These are phyloP conservation scores for Mycena haematopus DNA, from an alignment of 768 basidiomycete species.

Conservation along the genomic window DNA sequence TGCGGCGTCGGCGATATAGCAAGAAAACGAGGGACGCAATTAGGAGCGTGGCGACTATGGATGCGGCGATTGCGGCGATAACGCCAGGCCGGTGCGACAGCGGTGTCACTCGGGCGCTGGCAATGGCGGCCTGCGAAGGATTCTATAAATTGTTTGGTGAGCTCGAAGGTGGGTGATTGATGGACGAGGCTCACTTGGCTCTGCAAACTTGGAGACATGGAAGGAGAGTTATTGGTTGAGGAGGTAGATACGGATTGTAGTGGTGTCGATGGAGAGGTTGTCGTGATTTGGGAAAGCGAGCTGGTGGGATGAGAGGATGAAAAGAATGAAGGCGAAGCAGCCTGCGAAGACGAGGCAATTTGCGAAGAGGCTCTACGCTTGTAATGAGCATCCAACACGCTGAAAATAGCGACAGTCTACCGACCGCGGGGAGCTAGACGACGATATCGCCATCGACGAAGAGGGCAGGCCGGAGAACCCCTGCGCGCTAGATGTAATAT, in stretches of 20 bases:
- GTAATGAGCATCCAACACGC: background rate
- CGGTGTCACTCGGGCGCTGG: background rate
- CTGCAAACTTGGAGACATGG: background rate
- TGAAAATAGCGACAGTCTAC: background rate
- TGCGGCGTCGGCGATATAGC: slow-evolving; percentile 6
- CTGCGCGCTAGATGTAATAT: background rate
- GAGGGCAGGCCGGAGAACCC: background rate
- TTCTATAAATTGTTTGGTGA: background rate
- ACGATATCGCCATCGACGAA: background rate
- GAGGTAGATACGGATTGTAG: background rate
- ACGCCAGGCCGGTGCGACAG: background rate
- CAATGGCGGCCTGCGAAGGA: background rate
- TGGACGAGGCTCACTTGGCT: background rate
- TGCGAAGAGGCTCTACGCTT: background rate
- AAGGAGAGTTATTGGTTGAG: background rate
- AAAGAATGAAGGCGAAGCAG: background rate
- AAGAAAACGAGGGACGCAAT: background rate
- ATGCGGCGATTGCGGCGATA: slow-evolving; percentile 15
- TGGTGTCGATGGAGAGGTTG: background rate
- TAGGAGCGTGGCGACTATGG: background rate
- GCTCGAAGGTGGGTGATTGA: background rate
- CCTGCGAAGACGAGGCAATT: background rate
- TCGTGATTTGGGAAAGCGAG: background rate
- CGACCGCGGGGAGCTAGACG: background rate
- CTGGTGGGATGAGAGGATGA: background rate